Conservation (phyloP, 768 basidiomycete genomes). For the Pisolithus tinctorius region DNA sequence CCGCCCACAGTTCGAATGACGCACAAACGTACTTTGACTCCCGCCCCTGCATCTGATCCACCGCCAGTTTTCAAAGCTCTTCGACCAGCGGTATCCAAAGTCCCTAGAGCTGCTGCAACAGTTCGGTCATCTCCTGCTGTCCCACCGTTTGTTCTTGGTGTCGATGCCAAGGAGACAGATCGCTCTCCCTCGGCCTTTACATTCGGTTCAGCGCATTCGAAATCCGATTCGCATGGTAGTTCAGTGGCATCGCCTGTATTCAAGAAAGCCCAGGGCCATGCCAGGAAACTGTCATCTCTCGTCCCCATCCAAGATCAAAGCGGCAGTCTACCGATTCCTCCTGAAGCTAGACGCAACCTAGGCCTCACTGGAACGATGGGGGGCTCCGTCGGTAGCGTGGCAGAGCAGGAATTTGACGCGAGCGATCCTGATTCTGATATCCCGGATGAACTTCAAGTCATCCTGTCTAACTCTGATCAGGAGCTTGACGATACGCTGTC, state of each 20-base stretch:
- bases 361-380: constrained; percentile 68
- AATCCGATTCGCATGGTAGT: constrained; percentile 18
- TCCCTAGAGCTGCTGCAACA: constrained; percentile 12
- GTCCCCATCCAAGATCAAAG: constrained; percentile 13
- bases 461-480: constrained; percentile 41
- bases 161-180: constrained; percentile 9
- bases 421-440: constrained; percentile 74
- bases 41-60: constrained; percentile 52
- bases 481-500: constrained; percentile 38
- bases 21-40: constrained; percentile 51
- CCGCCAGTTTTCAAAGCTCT: constrained; percentile 55
- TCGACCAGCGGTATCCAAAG: constrained; percentile 37
- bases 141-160: constrained; percentile 19
- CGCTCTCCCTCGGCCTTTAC: constrained; percentile 29
- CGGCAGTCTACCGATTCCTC: constrained; percentile 35
- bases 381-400: constrained; percentile 44
- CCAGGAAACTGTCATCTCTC: constrained; percentile 21
- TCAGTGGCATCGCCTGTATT: constrained; percentile 29
- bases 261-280: constrained; percentile 20
- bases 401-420: constrained; percentile 39
- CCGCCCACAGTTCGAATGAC: constrained; percentile 19
- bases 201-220: constrained; percentile 31
- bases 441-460: constrained; percentile 67
- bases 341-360: constrained; percentile 48
- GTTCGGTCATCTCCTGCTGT: constrained; percentile 19